Conservation (phyloP, 75 land plant species). For the Pinus albicaulis region DNA sequence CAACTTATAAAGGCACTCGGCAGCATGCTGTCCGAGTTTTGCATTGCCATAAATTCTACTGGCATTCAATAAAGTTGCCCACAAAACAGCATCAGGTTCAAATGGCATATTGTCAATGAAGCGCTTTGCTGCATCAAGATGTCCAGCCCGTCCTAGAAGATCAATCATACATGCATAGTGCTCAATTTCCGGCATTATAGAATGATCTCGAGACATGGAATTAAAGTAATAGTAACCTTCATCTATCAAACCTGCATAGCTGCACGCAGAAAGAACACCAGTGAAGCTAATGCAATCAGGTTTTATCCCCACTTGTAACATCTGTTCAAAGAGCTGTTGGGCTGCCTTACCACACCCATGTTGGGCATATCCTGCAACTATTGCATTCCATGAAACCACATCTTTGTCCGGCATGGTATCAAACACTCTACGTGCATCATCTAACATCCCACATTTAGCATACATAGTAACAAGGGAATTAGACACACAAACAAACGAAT, state of each 20-base stretch:
- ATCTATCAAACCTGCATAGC: conserved; percentile 20
- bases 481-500: conserved; percentile 10
- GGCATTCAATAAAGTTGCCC: conserved; percentile 19
- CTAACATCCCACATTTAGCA: conserved; percentile 29
- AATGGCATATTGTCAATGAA: conserved; percentile 27
- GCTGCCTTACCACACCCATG: conserved; percentile 30
- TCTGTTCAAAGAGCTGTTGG: conserved; percentile 14
- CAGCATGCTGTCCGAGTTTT: conserved; percentile 14
- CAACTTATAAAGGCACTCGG: conserved; percentile 8
- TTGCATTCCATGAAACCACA: conserved; percentile 39
- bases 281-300: conserved; percentile 46
- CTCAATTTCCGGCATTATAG: conserved; percentile 17
- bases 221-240: conserved; percentile 21
- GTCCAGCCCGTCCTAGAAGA: conserved; percentile 31
- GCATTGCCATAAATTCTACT: conserved; percentile 12
- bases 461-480: conserved; percentile 49
- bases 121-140: conserved; percentile 11
- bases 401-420: conserved; percentile 20
- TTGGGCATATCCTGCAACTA: conserved; percentile 35
- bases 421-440: conserved; percentile 28
- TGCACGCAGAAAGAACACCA: conserved; percentile 37
- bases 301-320: conserved; percentile 19
- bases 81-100: conserved; percentile 16
- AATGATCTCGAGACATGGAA: conserved; percentile 10
- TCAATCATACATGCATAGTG: conserved; percentile 35